Base-by-base conservation (phyloP, 345 rosid species). In the Populus tremula region DNA sequence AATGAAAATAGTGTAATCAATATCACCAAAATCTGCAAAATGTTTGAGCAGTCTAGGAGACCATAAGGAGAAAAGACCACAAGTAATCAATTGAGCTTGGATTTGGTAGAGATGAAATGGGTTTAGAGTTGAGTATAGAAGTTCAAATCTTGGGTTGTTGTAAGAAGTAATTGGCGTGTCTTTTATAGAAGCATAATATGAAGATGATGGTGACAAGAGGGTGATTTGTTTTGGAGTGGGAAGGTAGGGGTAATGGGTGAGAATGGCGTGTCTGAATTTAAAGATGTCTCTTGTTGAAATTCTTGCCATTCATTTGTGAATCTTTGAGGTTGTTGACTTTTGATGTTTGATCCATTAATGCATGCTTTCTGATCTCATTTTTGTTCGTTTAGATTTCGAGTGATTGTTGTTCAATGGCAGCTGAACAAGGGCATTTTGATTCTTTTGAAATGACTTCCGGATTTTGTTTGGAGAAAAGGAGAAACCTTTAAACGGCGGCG, bases 261-360 rank as follows among this genome's bases (percentile, higher is more conserved):
- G 39, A 81, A 56, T 33, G 74, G 61, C 13, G 79, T 61, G 68
- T 79, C 85, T 65, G 80, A 86, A 84, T 59, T 86, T 84, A 83
- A 78, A 74, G 59, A 86, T 73, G 56, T 84, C 80, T 79, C 87
- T 89, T 20, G 84, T 84, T 80, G 87, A 79, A 81, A 83, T 83
- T 77, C 87, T 89, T 85, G 92, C 92, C 93, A 90, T 90, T 87
- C 94, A 90, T 88, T 82, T 85, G 88, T 74, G 68, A 56, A 47
- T 12, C 20, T 64, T 68, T 10, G 41, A 31, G 47, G 71, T 21
- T 36, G 29, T 72, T 27, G 69, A 78, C 16, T 68, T 21, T 72
- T 43, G 53, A 61, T 11, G 33, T 67, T 38, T 45, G 49, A 70
- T 81, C 81, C 88, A 83, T 81, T 68, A 73, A 77, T 29, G 56